These are phyloP conservation scores for Metschnikowia bowlesiae DNA, from an alignment of 805 yeast species.

Conservation along the genomic window DNA sequence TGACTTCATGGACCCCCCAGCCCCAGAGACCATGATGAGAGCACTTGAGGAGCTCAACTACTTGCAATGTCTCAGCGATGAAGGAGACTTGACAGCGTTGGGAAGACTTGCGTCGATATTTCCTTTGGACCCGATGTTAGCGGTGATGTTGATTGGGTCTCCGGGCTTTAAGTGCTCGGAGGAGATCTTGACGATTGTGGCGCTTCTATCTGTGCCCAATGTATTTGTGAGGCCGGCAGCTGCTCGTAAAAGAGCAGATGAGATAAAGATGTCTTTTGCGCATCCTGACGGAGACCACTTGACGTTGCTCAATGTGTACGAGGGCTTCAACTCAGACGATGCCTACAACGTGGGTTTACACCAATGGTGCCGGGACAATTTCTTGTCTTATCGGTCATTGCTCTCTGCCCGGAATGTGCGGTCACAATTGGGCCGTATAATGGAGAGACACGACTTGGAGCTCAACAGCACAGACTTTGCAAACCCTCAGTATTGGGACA, in stretches of 20 bases:
- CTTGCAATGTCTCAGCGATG: conserved; percentile 83
- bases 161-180: conserved; percentile 83
- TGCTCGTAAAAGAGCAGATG: conserved; percentile 87
- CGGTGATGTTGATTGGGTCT: conserved; percentile 86
- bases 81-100: conserved; percentile 82
- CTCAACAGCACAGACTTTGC: conserved; percentile 61
- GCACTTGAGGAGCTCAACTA: conserved; percentile 94
- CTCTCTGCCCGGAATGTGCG: conserved; percentile 85
- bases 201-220: conserved; percentile 87
- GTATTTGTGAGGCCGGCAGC: conserved; percentile 92
- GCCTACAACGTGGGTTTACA: conserved; percentile 60
- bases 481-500: conserved; percentile 60
- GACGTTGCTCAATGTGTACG: conserved; percentile 81
- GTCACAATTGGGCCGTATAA: conserved; percentile 72
- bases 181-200: conserved; percentile 83
- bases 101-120: conserved; percentile 90
- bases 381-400: conserved; percentile 76
- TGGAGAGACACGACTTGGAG: conserved; percentile 77
- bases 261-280: conserved; percentile 79
- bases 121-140: conserved; percentile 94
- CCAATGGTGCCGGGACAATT: conserved; percentile 91
- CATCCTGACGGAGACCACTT: conserved; percentile 95
- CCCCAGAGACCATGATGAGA: conserved; percentile 99
- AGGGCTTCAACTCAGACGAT: conserved; percentile 75
- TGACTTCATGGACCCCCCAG: conserved; percentile 99